A percentile compares a stretch with the other conserved stretches of the same genome.
These are phyloP conservation scores for Chaetomiaceae sp. DNA, from an alignment of 2,329 filamentous ascomycete species.

Conservation along the genomic window DNA sequence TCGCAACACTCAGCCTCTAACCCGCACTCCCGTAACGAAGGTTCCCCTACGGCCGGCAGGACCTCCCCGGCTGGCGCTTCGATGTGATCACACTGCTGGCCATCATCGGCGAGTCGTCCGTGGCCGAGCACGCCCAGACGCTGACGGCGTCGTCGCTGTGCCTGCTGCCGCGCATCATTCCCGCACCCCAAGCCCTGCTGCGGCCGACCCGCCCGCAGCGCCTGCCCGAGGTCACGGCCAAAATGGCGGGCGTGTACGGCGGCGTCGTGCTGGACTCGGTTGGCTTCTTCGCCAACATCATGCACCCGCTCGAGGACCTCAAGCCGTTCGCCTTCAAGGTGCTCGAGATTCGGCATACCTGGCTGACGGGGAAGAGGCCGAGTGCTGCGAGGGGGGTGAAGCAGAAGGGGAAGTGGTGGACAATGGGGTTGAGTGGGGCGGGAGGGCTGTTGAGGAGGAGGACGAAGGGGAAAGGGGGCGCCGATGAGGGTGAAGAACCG, in stretches of 20 bases:
- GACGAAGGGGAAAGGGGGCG: background rate
- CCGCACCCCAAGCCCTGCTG: conserved; percentile 57
- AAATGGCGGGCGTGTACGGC: conserved; percentile 53
- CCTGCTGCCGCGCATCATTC: conserved; percentile 53
- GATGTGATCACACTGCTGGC: conserved; percentile 58
- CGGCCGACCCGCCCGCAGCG: conserved; percentile 48
- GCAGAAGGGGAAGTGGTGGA: background rate
- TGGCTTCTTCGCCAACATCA: conserved; percentile 57
- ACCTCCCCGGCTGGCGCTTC: conserved; percentile 44
- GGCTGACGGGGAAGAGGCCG: conserved; percentile 22
- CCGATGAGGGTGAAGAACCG: background rate
- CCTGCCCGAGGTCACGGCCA: conserved; percentile 49
- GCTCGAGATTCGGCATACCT: conserved; percentile 41
- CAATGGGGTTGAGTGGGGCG: no score
- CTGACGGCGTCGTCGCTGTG: conserved; percentile 54
- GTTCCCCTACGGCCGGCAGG: conserved; percentile 38
- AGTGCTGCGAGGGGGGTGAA: conserved; percentile 12
- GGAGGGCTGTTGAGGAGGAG: background rate
- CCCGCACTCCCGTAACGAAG: conserved; percentile 28
- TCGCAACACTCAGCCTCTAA: background rate
- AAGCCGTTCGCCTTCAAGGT: conserved; percentile 43
- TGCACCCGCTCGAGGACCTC: conserved; percentile 48
- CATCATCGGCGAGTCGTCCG: conserved; percentile 55
- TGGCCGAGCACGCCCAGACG: conserved; percentile 51
- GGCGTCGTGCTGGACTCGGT: conserved; percentile 49